These are phyloP conservation scores for Rubia occidens DNA, from an alignment of 305 asterid species.

Conservation along the genomic window DNA sequence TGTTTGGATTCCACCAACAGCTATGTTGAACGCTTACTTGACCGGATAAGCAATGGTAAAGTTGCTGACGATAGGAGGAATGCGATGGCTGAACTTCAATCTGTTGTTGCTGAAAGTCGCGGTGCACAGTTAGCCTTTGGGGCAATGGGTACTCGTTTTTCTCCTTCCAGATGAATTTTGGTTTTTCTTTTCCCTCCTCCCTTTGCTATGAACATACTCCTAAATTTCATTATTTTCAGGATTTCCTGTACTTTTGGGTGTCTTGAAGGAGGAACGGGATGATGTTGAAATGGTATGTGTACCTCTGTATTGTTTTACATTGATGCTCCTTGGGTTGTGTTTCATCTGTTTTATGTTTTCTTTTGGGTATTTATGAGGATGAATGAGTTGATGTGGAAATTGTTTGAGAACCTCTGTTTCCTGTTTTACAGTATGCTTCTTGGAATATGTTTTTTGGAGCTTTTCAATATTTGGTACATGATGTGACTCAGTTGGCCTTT, in stretches of 20 bases:
- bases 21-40: slow-evolving; percentile 89
- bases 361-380: slow-evolving; percentile 67
- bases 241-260: slow-evolving; percentile 67
- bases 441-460: background rate
- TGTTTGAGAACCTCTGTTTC: slow-evolving; percentile 38
- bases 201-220: background rate
- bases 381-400: slow-evolving; percentile 78
- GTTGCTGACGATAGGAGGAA: slow-evolving; percentile 85
- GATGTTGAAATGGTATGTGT: slow-evolving; percentile 82
- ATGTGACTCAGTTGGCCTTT: background rate
- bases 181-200: background rate
- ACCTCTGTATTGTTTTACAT: slow-evolving; percentile 13
- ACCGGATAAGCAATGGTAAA: slow-evolving; percentile 79
- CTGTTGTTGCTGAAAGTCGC: slow-evolving; percentile 74
- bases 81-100: slow-evolving; percentile 79
- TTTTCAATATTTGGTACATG: background rate
- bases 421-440: background rate
- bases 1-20: slow-evolving; percentile 30
- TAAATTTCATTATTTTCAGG: slow-evolving; percentile 24
- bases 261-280: slow-evolving; percentile 88
- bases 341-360: slow-evolving; percentile 10
- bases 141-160: slow-evolving; percentile 67
- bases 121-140: slow-evolving; percentile 88
- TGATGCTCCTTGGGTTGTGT: background rate
- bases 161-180: slow-evolving; percentile 9